Base-by-base conservation (phyloP, 257 asterid genomes). In the Solanum habrochaites region DNA sequence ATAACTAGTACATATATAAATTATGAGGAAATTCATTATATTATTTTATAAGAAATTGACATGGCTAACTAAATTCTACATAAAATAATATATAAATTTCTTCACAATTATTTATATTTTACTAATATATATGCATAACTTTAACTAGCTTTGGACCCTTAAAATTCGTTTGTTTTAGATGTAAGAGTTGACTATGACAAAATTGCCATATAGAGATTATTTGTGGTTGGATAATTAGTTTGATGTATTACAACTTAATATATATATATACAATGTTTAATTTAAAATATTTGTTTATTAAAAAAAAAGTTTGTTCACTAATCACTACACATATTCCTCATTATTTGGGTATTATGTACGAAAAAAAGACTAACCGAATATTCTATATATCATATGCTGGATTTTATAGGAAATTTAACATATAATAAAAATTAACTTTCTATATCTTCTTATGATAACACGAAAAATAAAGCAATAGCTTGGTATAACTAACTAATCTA, bases 71-170 rank as follows among this genome's bases (percentile, higher is more conserved):
- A 52, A 52, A 52, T 52, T 52, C 0, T 52, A 0, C 62, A 0
- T 52, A 52, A 52, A 52, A 52, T 16, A 16, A 52, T 52, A 52
- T 6, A 52, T 16, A 52, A 0, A 52, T 52, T 52, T 52, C 4
- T 0, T 52, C 0, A 52, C 18, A 52, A 7, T 52, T 52, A 52
- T 0, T 52, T 10, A 52, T 52, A 52, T 52, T 52, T 52, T 52
- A 52, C 10, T 18, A 52, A 49, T 49, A 16, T 52, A 52, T 1
- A 0, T 6, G 9, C 10, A 52, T 16, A 52, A 52, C n/a, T 52
- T n/a, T 20, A 56, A 56, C 2, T 10, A 18, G 0, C 64, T 56
- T 0, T 9, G 4, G 0, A 7, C 4, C 64, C 11, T 7, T 56
- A 20, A 56, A 56, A 56, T 18, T 56, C 64, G n/a, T 56, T 56